phyloP scores from a whole-genome alignment of 805 yeast species.

The Metschnikowia orientalis region DNA sequence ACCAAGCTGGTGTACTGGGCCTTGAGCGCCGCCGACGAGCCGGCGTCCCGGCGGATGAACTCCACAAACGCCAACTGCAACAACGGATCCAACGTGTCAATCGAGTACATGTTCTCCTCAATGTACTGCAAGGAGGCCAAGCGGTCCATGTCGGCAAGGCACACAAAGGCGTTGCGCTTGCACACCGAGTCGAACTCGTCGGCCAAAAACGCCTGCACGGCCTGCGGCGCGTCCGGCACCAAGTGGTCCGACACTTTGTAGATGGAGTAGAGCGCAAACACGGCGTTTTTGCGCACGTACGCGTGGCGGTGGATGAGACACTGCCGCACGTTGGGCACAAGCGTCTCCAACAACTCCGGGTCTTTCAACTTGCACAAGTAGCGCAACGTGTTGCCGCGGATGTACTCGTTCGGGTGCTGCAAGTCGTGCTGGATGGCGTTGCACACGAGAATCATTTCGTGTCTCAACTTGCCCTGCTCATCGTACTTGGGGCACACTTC shows the following conservation, averaged over 20 bases:
- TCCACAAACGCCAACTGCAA: constrained; percentile 88
- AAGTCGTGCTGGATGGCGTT: constrained; percentile 96
- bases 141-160: constrained; percentile 76
- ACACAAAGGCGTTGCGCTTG: constrained; percentile 91
- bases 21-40: constrained; percentile 52
- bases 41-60: constrained; percentile 73
- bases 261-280: constrained; percentile 81
- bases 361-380: constrained; percentile 87
- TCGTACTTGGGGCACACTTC: constrained; percentile 94
- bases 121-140: constrained; percentile 80
- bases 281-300: constrained; percentile 95
- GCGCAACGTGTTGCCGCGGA: constrained; percentile 92
- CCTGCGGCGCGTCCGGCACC: constrained; percentile 92
- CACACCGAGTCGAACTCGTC: constrained; percentile 91
- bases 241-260: constrained; percentile 79
- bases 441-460: constrained; percentile 97
- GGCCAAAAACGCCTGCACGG: constrained; percentile 64
- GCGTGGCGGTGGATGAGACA: constrained; percentile 97
- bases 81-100: constrained; percentile 71
- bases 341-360: constrained; percentile 89
- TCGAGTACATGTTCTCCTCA: constrained; percentile 58
- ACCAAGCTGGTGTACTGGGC: constrained; percentile 69
- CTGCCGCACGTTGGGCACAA: constrained; percentile 86
- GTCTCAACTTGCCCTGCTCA: constrained; percentile 84
- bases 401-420: constrained; percentile 96